Conservation (phyloP, 805 yeast species). For the Wickerhamomyces rabaulensis region DNA sequence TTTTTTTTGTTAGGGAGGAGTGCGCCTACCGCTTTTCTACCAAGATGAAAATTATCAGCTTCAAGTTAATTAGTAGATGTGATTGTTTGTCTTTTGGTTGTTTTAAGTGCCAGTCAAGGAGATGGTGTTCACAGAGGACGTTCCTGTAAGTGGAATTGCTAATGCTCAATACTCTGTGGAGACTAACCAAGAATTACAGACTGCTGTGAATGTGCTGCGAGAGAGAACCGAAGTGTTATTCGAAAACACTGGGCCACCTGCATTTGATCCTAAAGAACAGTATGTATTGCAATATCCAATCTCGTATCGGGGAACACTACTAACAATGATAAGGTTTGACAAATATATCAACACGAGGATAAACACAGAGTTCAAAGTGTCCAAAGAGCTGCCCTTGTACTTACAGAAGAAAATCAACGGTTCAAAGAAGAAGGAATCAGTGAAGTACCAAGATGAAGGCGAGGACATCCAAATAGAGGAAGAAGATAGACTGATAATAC, state of each 20-base stretch:
- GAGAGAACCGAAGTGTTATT: conserved; percentile 11
- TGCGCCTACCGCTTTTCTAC: not conserved
- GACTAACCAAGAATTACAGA: conserved; percentile 8
- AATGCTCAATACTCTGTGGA: not conserved
- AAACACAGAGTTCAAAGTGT: conserved; percentile 24
- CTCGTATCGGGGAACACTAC: not conserved
- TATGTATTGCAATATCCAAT: not conserved
- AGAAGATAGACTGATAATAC: not conserved
- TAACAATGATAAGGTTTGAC: conserved; percentile 15
- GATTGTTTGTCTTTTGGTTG: too few species aligned
- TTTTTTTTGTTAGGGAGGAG: not conserved
- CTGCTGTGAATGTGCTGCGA: conserved; percentile 10
- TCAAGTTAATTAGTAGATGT: not conserved
- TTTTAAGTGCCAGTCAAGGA: not conserved
- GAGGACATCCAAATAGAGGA: not conserved
- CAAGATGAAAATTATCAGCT: not conserved
- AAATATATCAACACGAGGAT: conserved; percentile 25
- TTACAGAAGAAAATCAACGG: conserved; percentile 23
- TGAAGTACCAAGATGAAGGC: conserved; percentile 4
- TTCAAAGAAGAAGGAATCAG: conserved; percentile 4
- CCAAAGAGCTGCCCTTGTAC: conserved; percentile 25
- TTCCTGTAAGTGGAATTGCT: not conserved
- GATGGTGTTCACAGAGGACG: not conserved
- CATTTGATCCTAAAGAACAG: conserved; percentile 4
- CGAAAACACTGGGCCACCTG: not conserved